Percentiles rank a stretch among this genome's conserved stretches.
Conservation (phyloP, 345 rosid genomes). For the Eutrema yunnanense region DNA sequence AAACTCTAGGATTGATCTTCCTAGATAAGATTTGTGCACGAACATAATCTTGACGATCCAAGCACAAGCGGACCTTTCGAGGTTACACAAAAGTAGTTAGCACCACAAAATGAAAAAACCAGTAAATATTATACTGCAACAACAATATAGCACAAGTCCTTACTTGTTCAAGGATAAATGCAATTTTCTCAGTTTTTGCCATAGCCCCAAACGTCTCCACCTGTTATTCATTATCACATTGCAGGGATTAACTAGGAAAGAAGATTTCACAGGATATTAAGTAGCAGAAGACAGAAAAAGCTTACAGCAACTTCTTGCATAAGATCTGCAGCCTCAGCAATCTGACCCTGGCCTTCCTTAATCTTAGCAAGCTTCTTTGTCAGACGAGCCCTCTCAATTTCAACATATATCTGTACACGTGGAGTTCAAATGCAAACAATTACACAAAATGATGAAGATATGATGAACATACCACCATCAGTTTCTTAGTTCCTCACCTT, state of each 20-base stretch:
- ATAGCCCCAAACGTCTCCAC: slow-evolving; percentile 99
- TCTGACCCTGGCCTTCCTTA: slow-evolving; percentile 89
- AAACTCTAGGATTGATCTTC: slow-evolving; percentile 88
- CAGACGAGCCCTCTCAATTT: slow-evolving; percentile 94
- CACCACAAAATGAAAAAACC: background rate
- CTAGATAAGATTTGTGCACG: slow-evolving; percentile 96
- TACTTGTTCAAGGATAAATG: slow-evolving; percentile 97
- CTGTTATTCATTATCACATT: slow-evolving; percentile 34
- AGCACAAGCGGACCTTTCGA: slow-evolving; percentile 84
- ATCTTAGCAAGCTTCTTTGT: slow-evolving; percentile 93
- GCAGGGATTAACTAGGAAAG: background rate
- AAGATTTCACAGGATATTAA: background rate
- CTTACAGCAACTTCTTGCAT: slow-evolving; percentile 99
- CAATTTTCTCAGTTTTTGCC: slow-evolving; percentile 99
- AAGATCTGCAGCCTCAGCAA: slow-evolving; percentile 98
- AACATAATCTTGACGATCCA: slow-evolving; percentile 91
- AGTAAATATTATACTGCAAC: background rate
- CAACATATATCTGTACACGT: slow-evolving; percentile 79
- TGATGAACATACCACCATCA: background rate
- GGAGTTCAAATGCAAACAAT: background rate
- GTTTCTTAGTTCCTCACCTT: slow-evolving; percentile 46
- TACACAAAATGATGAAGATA: background rate
- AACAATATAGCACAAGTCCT: background rate
- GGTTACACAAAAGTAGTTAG: slow-evolving; percentile 5
- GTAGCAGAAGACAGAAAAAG: slow-evolving; percentile 1